phyloP scores from a whole-genome alignment of 1,284 basidiomycete species.

The Porogramme epimiltina region DNA sequence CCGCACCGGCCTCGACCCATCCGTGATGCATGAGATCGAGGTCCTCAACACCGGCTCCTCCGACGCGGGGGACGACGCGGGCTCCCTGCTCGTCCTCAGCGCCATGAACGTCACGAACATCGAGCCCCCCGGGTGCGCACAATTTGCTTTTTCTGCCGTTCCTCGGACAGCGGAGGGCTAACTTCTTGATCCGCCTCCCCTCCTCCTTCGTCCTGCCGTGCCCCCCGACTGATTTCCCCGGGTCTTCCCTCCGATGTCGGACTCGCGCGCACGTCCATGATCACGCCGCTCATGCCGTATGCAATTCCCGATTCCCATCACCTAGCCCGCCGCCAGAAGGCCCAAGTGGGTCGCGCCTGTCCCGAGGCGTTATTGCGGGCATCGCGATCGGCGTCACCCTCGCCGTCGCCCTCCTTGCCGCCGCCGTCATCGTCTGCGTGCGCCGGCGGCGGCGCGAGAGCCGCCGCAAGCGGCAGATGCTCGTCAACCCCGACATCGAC shows the following conservation, averaged over 20 bases:
- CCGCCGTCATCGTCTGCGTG: constrained; percentile 42
- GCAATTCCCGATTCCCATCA: neutral
- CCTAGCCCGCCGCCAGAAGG: constrained; percentile 8
- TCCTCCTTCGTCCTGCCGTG: constrained; percentile 2
- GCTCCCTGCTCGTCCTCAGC: constrained; percentile 44
- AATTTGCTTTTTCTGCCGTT: constrained; percentile 9
- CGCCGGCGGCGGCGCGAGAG: constrained; percentile 42
- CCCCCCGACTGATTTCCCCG: neutral
- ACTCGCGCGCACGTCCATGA: constrained; percentile 1
- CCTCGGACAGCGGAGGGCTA: neutral
- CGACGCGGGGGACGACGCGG: constrained; percentile 31
- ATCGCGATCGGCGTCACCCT: constrained; percentile 57
- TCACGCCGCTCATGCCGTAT: constrained; percentile 21
- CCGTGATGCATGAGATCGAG: constrained; percentile 47
- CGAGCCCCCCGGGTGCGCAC: constrained; percentile 37
- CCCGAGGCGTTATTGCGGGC: constrained; percentile 63
- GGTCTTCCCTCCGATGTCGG: neutral
- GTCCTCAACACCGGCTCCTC: constrained; percentile 51
- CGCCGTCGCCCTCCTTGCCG: constrained; percentile 45
- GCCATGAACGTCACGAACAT: constrained; percentile 44
- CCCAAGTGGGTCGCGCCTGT: constrained; percentile 24
- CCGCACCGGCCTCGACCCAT: constrained; percentile 58
- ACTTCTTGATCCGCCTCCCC: constrained; percentile 22
- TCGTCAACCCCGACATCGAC: constrained; percentile 30
- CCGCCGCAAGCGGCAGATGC: constrained; percentile 27